A percentile compares a stretch with the other conserved stretches of the same genome.
Evolutionary conservation across 176 grass and related monocot species (phyloP).

Genomic region (Oryza australiensis): DNA sequence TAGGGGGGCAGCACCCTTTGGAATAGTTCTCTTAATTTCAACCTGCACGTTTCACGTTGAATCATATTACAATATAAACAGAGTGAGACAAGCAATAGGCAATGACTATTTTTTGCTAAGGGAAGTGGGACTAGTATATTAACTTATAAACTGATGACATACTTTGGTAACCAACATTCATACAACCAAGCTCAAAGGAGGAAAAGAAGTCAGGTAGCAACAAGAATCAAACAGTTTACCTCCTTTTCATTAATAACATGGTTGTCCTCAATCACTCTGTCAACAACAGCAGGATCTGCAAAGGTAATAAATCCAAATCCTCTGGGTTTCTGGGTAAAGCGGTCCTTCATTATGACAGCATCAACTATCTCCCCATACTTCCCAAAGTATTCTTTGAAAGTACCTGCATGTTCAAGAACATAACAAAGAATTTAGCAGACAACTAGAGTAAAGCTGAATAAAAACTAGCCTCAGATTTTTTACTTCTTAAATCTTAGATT

Average conservation of each 20-base stretch:
- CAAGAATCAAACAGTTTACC: constrained; percentile 22
- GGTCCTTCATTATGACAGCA: constrained; percentile 95
- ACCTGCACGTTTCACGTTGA: constrained; percentile 53
- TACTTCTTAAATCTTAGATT: not conserved
- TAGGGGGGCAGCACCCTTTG: constrained; percentile 79
- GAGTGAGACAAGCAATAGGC: not conserved
- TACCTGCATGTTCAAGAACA: constrained; percentile 39
- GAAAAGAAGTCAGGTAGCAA: not conserved
- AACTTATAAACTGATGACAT: not conserved
- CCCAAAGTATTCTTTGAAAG: constrained; percentile 77
- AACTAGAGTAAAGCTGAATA: not conserved
- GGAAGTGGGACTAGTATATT: not conserved
- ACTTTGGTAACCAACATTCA: not conserved
- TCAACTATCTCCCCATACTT: constrained; percentile 76
- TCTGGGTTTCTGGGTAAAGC: constrained; percentile 74
- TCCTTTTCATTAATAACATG: constrained; percentile 82
- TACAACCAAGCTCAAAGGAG: not conserved
- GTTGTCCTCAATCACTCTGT: constrained; percentile 71
- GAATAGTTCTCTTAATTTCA: constrained; percentile 93
- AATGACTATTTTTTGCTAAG: not conserved
- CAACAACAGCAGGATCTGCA: constrained; percentile 70
- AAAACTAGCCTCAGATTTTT: not conserved
- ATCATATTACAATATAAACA: not conserved
- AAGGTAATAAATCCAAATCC: constrained; percentile 96
- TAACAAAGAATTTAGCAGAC: not conserved